Conservation (phyloP, 176 grass and related monocot genomes). For the Tillandsia leiboldiana region DNA sequence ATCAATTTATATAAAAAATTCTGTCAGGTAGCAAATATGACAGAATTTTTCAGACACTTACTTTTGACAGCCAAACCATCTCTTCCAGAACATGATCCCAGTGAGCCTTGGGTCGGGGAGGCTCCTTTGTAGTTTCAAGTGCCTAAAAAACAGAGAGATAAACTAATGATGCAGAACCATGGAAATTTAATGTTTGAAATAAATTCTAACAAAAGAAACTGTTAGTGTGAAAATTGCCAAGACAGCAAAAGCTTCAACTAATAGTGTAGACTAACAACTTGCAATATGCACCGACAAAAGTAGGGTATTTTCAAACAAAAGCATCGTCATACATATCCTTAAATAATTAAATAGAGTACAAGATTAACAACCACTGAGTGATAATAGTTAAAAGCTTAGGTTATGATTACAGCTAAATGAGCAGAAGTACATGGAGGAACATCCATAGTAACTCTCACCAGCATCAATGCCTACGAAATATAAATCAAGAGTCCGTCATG, state of each 20-base stretch:
- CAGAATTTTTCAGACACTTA: slow-evolving; percentile 13
- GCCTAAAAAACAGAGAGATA: slow-evolving; percentile 32
- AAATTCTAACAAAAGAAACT: too few species aligned
- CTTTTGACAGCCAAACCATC: slow-evolving; percentile 93
- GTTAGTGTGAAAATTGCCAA: too few species aligned
- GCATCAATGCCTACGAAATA: too few species aligned
- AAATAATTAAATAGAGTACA: too few species aligned
- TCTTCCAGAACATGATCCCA: slow-evolving; percentile 97
- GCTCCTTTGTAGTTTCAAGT: slow-evolving; percentile 84
- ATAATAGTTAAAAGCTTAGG: too few species aligned
- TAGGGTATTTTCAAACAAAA: neutral
- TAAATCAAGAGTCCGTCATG: too few species aligned
- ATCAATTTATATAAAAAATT: neutral
- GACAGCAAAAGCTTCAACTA: neutral
- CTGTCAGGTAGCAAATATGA: neutral
- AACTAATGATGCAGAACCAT: neutral
- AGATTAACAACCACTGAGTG: too few species aligned
- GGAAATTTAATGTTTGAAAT: neutral
- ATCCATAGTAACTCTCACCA: too few species aligned
- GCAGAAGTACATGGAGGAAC: too few species aligned
- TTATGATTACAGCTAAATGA: too few species aligned
- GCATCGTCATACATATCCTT: too few species aligned
- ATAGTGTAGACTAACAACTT: neutral
- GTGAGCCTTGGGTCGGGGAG: slow-evolving; percentile 74
- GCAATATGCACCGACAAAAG: too few species aligned